Evolutionary conservation across 371 early-diverging fungal genomes (phyloP).

Genomic region (Parasitella parasitica): DNA sequence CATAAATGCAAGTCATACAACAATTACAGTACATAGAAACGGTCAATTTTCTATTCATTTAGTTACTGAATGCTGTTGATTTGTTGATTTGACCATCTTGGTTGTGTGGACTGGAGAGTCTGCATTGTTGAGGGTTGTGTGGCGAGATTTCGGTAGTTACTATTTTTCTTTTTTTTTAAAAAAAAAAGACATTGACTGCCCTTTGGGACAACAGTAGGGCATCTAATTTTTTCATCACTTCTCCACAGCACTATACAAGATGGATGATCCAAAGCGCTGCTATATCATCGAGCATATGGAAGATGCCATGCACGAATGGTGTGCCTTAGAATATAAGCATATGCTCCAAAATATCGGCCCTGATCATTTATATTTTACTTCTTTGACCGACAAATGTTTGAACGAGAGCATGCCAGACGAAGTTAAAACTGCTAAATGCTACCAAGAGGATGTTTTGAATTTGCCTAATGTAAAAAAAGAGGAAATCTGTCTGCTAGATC

Average conservation of each 20-base stretch:
- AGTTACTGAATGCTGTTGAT: too few species aligned
- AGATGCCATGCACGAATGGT: slow-evolving; percentile 74
- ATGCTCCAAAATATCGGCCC: slow-evolving; percentile 64
- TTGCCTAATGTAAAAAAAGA: slow-evolving; percentile 57
- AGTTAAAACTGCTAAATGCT: slow-evolving; percentile 56
- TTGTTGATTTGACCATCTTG: too few species aligned
- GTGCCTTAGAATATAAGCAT: slow-evolving; percentile 74
- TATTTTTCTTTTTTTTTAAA: not conserved
- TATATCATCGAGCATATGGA: slow-evolving; percentile 84
- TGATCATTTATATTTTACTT: slow-evolving; percentile 60
- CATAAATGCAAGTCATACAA: too few species aligned
- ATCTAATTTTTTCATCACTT: not conserved
- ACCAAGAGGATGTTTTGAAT: slow-evolving; percentile 58
- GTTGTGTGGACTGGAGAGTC: too few species aligned
- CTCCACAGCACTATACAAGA: not conserved
- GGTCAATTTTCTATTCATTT: too few species aligned
- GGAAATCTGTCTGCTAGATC: slow-evolving; percentile 77
- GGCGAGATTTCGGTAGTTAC: too few species aligned
- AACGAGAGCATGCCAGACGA: slow-evolving; percentile 53
- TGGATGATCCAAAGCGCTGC: slow-evolving; percentile 6
- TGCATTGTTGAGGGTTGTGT: too few species aligned
- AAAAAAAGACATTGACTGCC: not conserved
- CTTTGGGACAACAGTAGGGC: not conserved
- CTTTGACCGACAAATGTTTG: slow-evolving; percentile 53
- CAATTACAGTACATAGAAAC: too few species aligned